phyloP scores from a whole-genome alignment of 2,329 filamentous ascomycete genomes.

The Paracoccidioides brasiliensis region DNA sequence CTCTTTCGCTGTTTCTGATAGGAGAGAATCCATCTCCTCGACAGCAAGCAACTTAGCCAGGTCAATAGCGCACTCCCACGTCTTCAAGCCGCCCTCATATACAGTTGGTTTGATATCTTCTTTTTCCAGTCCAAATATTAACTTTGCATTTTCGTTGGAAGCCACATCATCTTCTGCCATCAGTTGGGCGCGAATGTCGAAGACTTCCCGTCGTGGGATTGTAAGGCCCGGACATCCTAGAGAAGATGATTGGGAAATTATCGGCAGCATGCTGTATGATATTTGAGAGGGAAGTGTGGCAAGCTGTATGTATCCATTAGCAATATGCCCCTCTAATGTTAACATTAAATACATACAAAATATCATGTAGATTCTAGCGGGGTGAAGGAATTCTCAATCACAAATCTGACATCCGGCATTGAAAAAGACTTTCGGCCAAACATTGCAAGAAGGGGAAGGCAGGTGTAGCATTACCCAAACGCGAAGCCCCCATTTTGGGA shows the following conservation, averaged over 20 bases:
- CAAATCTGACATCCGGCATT: not conserved
- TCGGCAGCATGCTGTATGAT: slow-evolving; percentile 41
- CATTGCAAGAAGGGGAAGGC: not conserved
- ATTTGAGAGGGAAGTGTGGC: slow-evolving; percentile 45
- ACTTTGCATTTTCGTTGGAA: slow-evolving; percentile 28
- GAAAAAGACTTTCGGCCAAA: not conserved
- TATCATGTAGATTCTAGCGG: not conserved
- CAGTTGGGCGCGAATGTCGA: slow-evolving; percentile 50
- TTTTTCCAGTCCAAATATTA: slow-evolving; percentile 38
- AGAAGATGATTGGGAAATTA: slow-evolving; percentile 25
- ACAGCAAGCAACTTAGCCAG: slow-evolving; percentile 33
- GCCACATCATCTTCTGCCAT: slow-evolving; percentile 43
- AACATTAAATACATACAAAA: too few relatives aligned
- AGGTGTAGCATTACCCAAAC: not conserved
- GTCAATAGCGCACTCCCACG: slow-evolving; percentile 53
- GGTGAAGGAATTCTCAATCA: not conserved
- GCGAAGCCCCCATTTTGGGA: not conserved
- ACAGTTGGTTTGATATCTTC: slow-evolving; percentile 47
- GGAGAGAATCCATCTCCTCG: slow-evolving; percentile 10
- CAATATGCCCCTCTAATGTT: not conserved
- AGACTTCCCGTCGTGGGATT: slow-evolving; percentile 47
- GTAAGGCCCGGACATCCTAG: slow-evolving; percentile 3
- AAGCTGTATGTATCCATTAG: slow-evolving; percentile 29
- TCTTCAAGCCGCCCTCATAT: slow-evolving; percentile 57
- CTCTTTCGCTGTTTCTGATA: slow-evolving; percentile 18